phyloP scores from a whole-genome alignment of 257 asterid species.

The Gentiana dahurica region DNA sequence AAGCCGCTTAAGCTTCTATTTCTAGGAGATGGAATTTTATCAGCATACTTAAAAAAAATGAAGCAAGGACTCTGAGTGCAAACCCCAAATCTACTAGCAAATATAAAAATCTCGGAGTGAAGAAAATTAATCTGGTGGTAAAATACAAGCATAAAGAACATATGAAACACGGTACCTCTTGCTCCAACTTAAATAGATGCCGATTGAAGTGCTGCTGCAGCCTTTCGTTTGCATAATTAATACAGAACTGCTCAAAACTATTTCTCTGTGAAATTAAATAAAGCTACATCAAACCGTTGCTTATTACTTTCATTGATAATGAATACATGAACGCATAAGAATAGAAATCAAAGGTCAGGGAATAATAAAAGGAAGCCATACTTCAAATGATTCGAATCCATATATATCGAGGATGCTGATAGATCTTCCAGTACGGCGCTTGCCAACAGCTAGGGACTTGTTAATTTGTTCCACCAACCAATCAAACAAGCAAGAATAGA shows the following conservation, averaged over 20 bases:
- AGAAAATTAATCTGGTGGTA: background rate
- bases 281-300: conserved; percentile 1
- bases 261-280: conserved; percentile 44
- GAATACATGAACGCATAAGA: background rate
- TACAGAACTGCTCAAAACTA: conserved; percentile 98
- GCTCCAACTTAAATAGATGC: conserved; percentile 95
- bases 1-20: too few relatives aligned
- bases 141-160: background rate
- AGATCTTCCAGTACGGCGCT: conserved; percentile 93
- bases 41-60: background rate
- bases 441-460: conserved; percentile 86
- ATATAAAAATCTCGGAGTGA: background rate
- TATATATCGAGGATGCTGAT: conserved; percentile 96
- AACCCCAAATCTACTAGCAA: background rate
- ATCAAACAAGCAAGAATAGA: conserved; percentile 90
- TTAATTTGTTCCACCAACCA: conserved; percentile 97
- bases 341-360: conserved; percentile 5
- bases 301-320: background rate
- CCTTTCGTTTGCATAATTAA: conserved; percentile 95
- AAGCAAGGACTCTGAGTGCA: background rate
- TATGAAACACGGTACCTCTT: conserved; percentile 49
- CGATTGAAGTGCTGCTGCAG: conserved; percentile 97
- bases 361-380: conserved; percentile 16
- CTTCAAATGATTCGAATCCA: conserved; percentile 98
- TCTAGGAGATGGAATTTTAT: too few relatives aligned